These are phyloP conservation scores for Alternaria conjuncta DNA, from an alignment of 2,329 filamentous ascomycete species.

Conservation along the genomic window DNA sequence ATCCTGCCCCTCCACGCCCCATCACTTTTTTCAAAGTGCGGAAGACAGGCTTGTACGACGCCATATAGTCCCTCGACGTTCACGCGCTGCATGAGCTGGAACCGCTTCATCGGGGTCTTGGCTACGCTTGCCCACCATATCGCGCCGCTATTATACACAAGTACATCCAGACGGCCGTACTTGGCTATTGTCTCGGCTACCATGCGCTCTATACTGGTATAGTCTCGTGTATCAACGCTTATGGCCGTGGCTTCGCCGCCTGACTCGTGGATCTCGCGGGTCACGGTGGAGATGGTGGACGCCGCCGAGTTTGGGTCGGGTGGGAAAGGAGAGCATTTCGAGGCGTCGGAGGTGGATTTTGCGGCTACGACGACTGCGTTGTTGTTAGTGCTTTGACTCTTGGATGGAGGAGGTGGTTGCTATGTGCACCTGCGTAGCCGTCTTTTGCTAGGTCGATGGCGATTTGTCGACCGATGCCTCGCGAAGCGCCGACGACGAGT, in stretches of 20 bases:
- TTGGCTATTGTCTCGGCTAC: slow-evolving; percentile 63
- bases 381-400: slow-evolving; percentile 2
- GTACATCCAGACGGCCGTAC: slow-evolving; percentile 71
- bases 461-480: slow-evolving; percentile 81
- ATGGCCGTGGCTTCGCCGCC: slow-evolving; percentile 71
- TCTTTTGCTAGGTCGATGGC: slow-evolving; percentile 76
- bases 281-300: slow-evolving; percentile 82
- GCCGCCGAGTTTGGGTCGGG: slow-evolving; percentile 76
- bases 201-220: slow-evolving; percentile 66
- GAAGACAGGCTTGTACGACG: slow-evolving; percentile 70
- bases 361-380: slow-evolving; percentile 75
- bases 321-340: slow-evolving; percentile 65
- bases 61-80: slow-evolving; percentile 74
- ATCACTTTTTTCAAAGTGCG: slow-evolving; percentile 63
- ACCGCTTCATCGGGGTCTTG: slow-evolving; percentile 76
- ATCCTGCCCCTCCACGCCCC: slow-evolving; percentile 67
- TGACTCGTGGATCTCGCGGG: slow-evolving; percentile 71
- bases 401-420: neutral
- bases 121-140: slow-evolving; percentile 83
- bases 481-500: slow-evolving; percentile 75
- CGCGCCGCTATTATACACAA: slow-evolving; percentile 84
- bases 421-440: slow-evolving; percentile 68
- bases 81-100: slow-evolving; percentile 63
- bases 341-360: slow-evolving; percentile 73
- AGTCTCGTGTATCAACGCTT: slow-evolving; percentile 72